Percentiles rank a stretch among this genome's conserved stretches.
Conservation (phyloP, 176 grass and related monocot genomes). For the Oryza coarctata region DNA sequence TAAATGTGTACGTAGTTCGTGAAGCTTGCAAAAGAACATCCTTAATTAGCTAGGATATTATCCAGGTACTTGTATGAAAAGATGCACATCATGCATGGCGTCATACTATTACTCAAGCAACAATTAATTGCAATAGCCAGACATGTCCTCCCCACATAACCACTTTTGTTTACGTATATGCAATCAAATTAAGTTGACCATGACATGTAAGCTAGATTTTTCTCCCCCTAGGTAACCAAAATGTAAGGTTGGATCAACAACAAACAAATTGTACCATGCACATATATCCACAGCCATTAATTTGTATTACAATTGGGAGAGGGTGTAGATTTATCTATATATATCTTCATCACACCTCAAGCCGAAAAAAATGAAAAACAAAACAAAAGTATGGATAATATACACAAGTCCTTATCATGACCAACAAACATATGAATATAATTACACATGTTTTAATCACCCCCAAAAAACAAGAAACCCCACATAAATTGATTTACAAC, state of each 20-base stretch:
- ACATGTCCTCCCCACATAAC: neutral
- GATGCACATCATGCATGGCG: neutral
- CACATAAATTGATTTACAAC: conserved; percentile 34
- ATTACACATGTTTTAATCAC: conserved; percentile 59
- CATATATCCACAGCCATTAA: neutral
- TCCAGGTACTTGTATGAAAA: neutral
- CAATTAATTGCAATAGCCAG: neutral
- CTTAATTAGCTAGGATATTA: neutral
- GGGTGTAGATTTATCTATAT: neutral
- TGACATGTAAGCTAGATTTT: neutral
- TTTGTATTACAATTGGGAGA: neutral
- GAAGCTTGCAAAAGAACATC: neutral
- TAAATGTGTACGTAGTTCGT: neutral
- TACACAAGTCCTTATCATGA: conserved; percentile 34
- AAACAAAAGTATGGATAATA: conserved; percentile 16
- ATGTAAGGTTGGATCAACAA: neutral
- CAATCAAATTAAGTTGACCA: neutral
- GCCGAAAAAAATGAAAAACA: neutral
- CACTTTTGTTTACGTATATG: neutral
- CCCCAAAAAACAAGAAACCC: conserved; percentile 35
- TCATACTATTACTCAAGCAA: neutral
- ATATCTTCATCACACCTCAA: conserved; percentile 35
- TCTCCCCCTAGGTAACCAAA: neutral
- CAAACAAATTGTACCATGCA: neutral
- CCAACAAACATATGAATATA: conserved; percentile 57